Base-by-base conservation (phyloP, 805 yeast species). In the Barnettozyma siamensis region DNA sequence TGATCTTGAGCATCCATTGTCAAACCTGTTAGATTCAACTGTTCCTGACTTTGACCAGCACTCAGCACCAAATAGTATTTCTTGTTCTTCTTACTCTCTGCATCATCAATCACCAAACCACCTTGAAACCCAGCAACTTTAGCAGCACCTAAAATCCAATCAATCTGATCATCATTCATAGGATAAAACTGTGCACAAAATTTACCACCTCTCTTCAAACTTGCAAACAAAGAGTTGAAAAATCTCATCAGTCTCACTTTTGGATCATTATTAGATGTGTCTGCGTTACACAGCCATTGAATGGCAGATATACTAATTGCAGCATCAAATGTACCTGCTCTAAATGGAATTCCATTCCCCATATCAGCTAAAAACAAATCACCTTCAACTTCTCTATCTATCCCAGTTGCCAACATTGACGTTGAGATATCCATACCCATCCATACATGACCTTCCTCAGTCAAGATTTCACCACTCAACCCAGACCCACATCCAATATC, bases 401-500 rank as follows among this genome's bases (percentile, higher is more conserved):
- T 65, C 0, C 95, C 99, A 4, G 94, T 85, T 1, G 96, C 96
- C 52, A 93, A 70, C 99, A 93, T 93, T 35, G 91, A 81, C 1
- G 97, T 91, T 0, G 98, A 78, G 38, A 93, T 93, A 64, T 93
- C 99, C 87, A 93, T 79, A 6, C 99, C 99, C 32, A 87, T 67
- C 98, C 99, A 93, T 42, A 80, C 69, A 58, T 87, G 95, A 7
- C 95, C 95, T 60, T 93, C 98, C 56, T 93, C 95, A 0, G 91
- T 78, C 33, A 93, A 66, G 28, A 93, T 91, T 58, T 93, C 98
- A 6, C 99, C 99, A 29, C 93, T 80, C 15, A 93, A 73, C 0
- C 99, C 98, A 0, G 97, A 88, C 3, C 99, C 99, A 69, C 98
- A 93, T 13, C 99, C 99, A 28, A 93, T 74, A 72, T 93, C 99